phyloP scores from a whole-genome alignment of 805 yeast genomes.

The Soucietia sequanensis region DNA sequence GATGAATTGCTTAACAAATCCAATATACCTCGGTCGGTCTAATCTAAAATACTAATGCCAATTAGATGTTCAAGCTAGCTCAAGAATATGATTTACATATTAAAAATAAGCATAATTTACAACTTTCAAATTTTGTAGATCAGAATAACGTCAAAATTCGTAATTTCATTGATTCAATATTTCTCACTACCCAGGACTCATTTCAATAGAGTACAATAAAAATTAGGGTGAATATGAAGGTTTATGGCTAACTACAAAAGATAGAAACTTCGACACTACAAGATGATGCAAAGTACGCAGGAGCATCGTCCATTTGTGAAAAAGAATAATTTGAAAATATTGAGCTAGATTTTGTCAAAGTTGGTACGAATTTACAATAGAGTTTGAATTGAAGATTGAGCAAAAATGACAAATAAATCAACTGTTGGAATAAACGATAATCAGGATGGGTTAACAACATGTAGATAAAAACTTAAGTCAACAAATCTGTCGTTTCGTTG shows the following conservation, averaged over 20 bases:
- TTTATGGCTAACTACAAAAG: conserved; percentile 90
- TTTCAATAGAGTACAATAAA: conserved; percentile 71
- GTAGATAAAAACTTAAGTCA: conserved; percentile 55
- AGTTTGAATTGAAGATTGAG: conserved; percentile 46
- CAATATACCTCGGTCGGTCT: conserved; percentile 48
- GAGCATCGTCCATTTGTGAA: conserved; percentile 84
- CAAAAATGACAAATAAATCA: conserved; percentile 39
- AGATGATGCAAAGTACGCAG: conserved; percentile 69
- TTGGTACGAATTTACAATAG: conserved; percentile 52
- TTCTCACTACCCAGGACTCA: conserved; percentile 70
- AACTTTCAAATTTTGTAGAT: conserved; percentile 89
- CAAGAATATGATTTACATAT: conserved; percentile 49
- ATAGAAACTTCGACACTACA: conserved; percentile 85
- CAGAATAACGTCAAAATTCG: conserved; percentile 61
- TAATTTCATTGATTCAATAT: conserved; percentile 70
- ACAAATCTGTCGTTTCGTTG: conserved; percentile 21
- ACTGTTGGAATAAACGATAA: neutral
- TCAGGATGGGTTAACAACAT: conserved; percentile 39
- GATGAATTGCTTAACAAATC: conserved; percentile 93
- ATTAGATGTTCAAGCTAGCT: conserved; percentile 76
- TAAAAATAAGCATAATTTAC: conserved; percentile 86
- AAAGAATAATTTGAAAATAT: conserved; percentile 63
- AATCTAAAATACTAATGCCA: conserved; percentile 66
- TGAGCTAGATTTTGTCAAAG: conserved; percentile 76
- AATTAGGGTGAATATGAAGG: conserved; percentile 85